A percentile compares a stretch with the other conserved stretches of the same genome.
phyloP scores from a whole-genome alignment of 2,329 filamentous ascomycete genomes.

The Cytospora chrysosperma region DNA sequence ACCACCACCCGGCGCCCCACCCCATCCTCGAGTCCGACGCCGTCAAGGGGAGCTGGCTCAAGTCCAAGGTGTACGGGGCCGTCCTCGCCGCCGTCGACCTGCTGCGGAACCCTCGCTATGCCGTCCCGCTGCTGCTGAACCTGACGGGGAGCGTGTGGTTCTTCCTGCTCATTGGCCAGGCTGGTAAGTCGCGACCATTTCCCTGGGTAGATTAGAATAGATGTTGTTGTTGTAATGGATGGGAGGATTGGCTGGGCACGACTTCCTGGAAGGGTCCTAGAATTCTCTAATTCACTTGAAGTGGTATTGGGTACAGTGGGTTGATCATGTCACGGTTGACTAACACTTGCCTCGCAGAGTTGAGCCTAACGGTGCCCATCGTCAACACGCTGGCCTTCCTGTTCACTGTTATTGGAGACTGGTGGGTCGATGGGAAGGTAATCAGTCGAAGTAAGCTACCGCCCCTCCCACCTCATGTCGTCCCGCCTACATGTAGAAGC shows the following conservation, averaged over 20 bases:
- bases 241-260: not conserved
- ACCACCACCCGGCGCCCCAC: constrained; percentile 65
- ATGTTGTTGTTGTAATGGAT: not conserved
- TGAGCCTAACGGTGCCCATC: constrained; percentile 91
- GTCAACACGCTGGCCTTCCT: constrained; percentile 92
- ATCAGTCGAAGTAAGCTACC: constrained; percentile 72
- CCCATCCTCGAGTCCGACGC: constrained; percentile 51
- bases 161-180: constrained; percentile 88
- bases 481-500: not conserved
- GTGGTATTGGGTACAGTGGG: not conserved
- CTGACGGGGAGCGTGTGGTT: constrained; percentile 96
- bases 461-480: constrained; percentile 20
- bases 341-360: constrained; percentile 51
- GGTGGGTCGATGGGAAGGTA: constrained; percentile 90
- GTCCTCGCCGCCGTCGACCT: constrained; percentile 78
- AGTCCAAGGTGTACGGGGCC: constrained; percentile 60
- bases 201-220: too few species aligned
- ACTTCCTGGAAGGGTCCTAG: not conserved
- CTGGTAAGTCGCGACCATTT: constrained; percentile 37
- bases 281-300: too few species aligned
- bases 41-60: constrained; percentile 59
- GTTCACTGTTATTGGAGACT: constrained; percentile 94
- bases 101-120: constrained; percentile 77
- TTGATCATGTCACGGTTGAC: not conserved
- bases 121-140: constrained; percentile 80